phyloP scores from a whole-genome alignment of 2,329 filamentous ascomycete species.

The Curvularia lunata region DNA sequence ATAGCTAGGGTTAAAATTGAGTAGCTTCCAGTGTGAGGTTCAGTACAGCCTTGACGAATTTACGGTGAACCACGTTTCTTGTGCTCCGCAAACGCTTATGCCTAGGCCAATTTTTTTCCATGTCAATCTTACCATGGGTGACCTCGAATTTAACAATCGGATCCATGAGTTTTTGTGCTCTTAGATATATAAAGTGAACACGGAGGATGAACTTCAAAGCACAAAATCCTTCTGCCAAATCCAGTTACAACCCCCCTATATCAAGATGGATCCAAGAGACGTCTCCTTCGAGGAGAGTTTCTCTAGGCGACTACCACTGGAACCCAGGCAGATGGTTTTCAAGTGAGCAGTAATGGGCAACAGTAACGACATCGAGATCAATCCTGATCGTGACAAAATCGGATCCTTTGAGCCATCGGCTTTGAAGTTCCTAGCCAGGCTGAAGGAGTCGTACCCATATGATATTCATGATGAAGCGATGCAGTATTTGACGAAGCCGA shows the following conservation, averaged over 20 bases:
- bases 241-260: not conserved
- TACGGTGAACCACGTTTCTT: not conserved
- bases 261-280: not conserved
- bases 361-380: not conserved
- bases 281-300: not conserved
- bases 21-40: not conserved
- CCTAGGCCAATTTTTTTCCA: not conserved
- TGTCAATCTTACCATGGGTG: not conserved
- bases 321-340: constrained; percentile 5
- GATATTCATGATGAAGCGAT: not conserved
- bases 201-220: not conserved
- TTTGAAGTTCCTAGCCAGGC: not conserved
- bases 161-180: not conserved
- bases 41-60: not conserved
- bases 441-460: not conserved
- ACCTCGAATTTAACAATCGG: not conserved
- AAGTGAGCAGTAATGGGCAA: not conserved
- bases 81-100: not conserved
- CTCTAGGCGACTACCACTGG: not conserved
- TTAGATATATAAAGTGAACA: not conserved
- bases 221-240: not conserved
- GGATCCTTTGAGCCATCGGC: not conserved
- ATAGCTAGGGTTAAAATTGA: not conserved
- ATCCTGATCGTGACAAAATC: not conserved
- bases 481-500: not conserved